Base-by-base conservation (phyloP, 2,329 filamentous ascomycete species). In the Paecilomyces fulvus region DNA sequence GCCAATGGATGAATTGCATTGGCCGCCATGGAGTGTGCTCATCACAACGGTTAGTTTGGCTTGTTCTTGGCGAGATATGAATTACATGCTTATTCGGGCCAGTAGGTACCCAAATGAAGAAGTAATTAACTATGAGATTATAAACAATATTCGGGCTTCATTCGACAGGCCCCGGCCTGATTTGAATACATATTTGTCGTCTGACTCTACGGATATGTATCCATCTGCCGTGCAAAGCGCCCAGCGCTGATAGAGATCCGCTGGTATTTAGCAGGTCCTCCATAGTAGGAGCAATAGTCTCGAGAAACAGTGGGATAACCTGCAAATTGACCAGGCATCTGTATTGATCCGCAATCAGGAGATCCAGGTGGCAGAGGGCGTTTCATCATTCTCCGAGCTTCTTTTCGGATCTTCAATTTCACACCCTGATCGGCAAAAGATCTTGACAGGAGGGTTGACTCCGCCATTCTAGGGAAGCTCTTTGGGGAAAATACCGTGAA, bases 351-450 rank as follows among this genome's bases (percentile, higher is more conserved):
- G 11, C 70, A 69, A 53, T 73, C 72, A 46, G 71, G 72, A 11
- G 72, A 73, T 53, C 70, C 68, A 54, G 68, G 61, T 53, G 70
- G 67, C 30, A 70, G 66, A 50, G 66, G 58, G 33, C 73, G 72
- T 69, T 75, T 75, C 61, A 74, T 66, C 57, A 75, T 61, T 20
- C 80, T 80, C 56, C 89, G 80, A 48, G 89, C 87, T 70, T 95
- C 90, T 69, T 95, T 95, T 55, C 90, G 84, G 51, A 95, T 80
- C 53, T 90, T 82, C 30, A 96, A 76, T 53, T 90, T 86, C 12
- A 95, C 89, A 8, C 91, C 91, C 69, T 95, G 90, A 64, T 95
- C 90, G 61, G 88, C 88, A 70, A 96, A 92, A 0, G 87, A 85
- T 53, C 89, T 82, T 0, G 90, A 94, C 49, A 95, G 75, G 62